Conservation (phyloP, 176 grass and related monocot species). For the Tuctoria greenei region DNA sequence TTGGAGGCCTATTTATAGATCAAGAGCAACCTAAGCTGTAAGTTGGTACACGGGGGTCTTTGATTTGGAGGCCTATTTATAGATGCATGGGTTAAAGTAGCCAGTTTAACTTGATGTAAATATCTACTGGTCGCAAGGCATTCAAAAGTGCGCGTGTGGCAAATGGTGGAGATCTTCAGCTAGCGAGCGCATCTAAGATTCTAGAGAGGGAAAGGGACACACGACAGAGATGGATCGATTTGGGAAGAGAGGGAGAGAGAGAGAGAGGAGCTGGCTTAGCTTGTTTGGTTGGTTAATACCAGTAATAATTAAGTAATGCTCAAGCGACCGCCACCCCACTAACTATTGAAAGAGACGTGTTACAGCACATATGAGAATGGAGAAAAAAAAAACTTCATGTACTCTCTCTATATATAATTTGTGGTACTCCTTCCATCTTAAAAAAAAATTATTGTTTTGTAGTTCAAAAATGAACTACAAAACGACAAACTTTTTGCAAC, state of each 20-base stretch:
- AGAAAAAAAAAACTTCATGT: not conserved
- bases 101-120: not conserved
- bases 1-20: no score
- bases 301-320: conserved; percentile 11
- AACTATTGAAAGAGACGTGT: conserved; percentile 24
- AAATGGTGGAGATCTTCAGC: not conserved
- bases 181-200: not conserved
- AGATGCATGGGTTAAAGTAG: not conserved
- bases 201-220: not conserved
- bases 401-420: no score
- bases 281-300: conserved; percentile 26
- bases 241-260: not conserved
- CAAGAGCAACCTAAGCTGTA: not conserved
- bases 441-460: no score
- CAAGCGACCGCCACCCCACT: conserved; percentile 30
- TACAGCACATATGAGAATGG: not conserved
- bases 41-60: not conserved
- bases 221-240: not conserved
- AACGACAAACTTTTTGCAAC: no score
- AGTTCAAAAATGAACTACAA: no score
- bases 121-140: not conserved
- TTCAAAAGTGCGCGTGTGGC: not conserved
- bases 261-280: no score
- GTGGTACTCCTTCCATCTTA: no score
- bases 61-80: conserved; percentile 4